phyloP scores from a whole-genome alignment of 2,329 filamentous ascomycete genomes.

The Botrytis deweyae region DNA sequence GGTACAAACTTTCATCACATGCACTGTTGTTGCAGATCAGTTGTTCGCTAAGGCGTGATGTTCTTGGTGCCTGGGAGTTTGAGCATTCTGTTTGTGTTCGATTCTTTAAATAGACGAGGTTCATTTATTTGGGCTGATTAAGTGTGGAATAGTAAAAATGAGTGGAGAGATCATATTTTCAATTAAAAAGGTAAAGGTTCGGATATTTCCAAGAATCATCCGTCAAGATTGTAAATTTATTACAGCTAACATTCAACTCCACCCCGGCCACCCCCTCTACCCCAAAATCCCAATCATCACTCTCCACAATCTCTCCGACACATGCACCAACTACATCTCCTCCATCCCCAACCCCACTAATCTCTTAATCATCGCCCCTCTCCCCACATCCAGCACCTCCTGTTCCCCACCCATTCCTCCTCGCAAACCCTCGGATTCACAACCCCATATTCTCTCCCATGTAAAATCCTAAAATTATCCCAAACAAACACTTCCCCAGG shows the following conservation, averaged over 20 bases:
- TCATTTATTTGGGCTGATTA: no score
- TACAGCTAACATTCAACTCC: background rate
- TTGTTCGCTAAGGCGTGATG: background rate
- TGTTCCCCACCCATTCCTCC: background rate
- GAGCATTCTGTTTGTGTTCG: background rate
- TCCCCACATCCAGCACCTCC: background rate
- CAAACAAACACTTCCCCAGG: background rate
- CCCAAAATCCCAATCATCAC: background rate
- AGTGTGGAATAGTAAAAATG: background rate
- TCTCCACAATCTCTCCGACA: background rate
- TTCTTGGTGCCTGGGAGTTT: background rate
- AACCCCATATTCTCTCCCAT: background rate
- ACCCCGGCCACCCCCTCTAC: no score
- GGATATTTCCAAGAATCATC: background rate
- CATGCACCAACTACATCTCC: background rate
- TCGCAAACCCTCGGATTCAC: background rate
- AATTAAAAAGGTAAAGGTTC: background rate
- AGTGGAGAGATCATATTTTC: accelerated
- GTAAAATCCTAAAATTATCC: background rate
- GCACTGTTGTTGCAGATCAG: background rate
- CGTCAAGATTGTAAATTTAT: no score
- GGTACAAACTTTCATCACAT: background rate
- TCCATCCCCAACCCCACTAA: background rate
- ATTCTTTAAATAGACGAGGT: no score
- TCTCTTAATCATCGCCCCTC: background rate